Base-by-base conservation (phyloP, 306 rosid genomes). In the Glycine soja region DNA sequence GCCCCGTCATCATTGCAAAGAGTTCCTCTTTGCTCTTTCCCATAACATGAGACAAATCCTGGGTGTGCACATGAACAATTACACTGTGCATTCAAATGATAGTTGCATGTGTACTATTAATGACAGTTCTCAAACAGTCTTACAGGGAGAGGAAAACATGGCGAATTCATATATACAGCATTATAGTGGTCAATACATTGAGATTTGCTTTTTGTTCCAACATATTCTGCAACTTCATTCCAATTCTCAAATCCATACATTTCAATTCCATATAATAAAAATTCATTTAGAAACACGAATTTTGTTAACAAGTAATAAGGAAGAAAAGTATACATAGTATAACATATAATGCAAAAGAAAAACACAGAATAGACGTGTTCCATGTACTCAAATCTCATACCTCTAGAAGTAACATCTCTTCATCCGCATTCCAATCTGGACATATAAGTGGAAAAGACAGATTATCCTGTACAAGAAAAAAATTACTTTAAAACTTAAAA, bases 201-300 rank as follows among this genome's bases (percentile, higher is more conserved):
- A 78, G 83, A 51, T 84, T 86, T 94, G 86, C 84, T 86, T 83
- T 90, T 92, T 9, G 97, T 92, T 84, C 97, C 98, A 84, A 94
- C 97, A 85, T 85, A 89, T 70, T 89, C 97, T 6, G 97, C 92
- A 81, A 94, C 94, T 73, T 89, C 94, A 46, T 80, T 74, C 97
- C 97, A 92, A 79, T 91, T 92, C 75, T 97, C 98, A 81, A 91
- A 91, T 88, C 98, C 98, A 90, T 92, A 92, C 88, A 88, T 92
- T 75, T 81, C 97, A 85, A 94, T 85, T 75, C 92, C 97, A 97
- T 94, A 80, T 76, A 67, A 57, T n/a, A 58, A 75, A 48, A 59
- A 34, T 2, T 63, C 7, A 74, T 70, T 70, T 54, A 30, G 69
- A 75, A 54, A 71, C 51, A 62, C 9, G 61, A 74, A 36, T 45